A percentile compares a stretch with the other conserved stretches of the same genome.
These are phyloP conservation scores for Alternaria hordeiaustralica DNA, from an alignment of 2,329 filamentous ascomycete genomes.

Conservation along the genomic window DNA sequence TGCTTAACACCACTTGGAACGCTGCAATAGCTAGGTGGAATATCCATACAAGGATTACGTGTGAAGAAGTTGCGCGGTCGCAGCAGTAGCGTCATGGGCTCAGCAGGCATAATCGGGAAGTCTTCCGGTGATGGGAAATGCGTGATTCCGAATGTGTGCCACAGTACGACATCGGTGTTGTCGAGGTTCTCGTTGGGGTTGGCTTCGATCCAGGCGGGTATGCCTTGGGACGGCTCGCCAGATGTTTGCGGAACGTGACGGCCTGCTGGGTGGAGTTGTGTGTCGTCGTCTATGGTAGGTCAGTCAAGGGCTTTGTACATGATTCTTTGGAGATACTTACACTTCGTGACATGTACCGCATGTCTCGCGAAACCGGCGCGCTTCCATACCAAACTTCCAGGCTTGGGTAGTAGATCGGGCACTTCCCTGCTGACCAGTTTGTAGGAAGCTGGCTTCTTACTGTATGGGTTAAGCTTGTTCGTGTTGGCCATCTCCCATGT, in stretches of 20 bases:
- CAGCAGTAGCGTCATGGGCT: slow-evolving; percentile 79
- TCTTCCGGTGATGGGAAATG: slow-evolving; percentile 91
- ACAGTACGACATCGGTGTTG: slow-evolving; percentile 86
- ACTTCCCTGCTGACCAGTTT: slow-evolving; percentile 90
- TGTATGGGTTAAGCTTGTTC: slow-evolving; percentile 82
- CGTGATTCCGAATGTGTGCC: slow-evolving; percentile 91
- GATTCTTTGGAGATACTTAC: slow-evolving; percentile 59
- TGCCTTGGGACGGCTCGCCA: slow-evolving; percentile 74
- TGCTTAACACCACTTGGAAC: slow-evolving; percentile 73
- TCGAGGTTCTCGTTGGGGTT: slow-evolving; percentile 73
- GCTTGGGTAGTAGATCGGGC: slow-evolving; percentile 77
- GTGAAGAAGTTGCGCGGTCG: slow-evolving; percentile 83
- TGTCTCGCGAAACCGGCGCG: slow-evolving; percentile 86
- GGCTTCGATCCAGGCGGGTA: slow-evolving; percentile 76
- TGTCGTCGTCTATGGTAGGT: slow-evolving; percentile 68
- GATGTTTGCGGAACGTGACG: slow-evolving; percentile 88
- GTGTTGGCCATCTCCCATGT: slow-evolving; percentile 93
- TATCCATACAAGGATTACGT: slow-evolving; percentile 79
- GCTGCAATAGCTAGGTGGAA: slow-evolving; percentile 75
- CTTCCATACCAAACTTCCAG: slow-evolving; percentile 85
- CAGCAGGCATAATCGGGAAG: slow-evolving; percentile 87
- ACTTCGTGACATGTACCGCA: slow-evolving; percentile 87
- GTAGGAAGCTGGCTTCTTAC: slow-evolving; percentile 82
- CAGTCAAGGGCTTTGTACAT: neutral
- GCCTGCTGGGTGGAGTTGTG: slow-evolving; percentile 83